Percentiles rank a stretch among this genome's conserved stretches.
These are phyloP conservation scores for Rhodamnia rubescens DNA, from an alignment of 345 rosid genomes.

Conservation along the genomic window DNA sequence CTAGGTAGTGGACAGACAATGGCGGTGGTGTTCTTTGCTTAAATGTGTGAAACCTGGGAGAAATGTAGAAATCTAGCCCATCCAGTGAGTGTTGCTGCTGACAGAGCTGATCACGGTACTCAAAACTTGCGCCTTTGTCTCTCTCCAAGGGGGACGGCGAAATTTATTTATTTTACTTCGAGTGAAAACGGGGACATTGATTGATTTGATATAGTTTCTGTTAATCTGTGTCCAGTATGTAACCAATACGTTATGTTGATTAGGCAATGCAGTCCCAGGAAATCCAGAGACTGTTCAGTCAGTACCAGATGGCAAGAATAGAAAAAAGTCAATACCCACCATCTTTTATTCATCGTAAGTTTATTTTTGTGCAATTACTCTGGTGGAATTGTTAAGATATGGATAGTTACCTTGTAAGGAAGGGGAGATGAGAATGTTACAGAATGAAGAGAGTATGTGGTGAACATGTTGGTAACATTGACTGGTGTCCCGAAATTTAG, in stretches of 20 bases:
- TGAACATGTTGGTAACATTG: not conserved
- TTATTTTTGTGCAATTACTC: not conserved
- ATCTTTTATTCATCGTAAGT: slow-evolving; percentile 80
- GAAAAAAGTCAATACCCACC: slow-evolving; percentile 46
- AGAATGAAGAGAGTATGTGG: not conserved
- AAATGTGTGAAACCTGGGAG: not conserved
- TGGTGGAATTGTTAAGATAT: not conserved
- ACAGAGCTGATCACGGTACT: not conserved
- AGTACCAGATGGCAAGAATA: slow-evolving; percentile 18
- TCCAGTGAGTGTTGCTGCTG: not conserved
- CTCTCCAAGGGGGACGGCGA: not conserved
- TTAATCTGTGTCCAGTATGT: not conserved
- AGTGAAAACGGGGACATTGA: not conserved
- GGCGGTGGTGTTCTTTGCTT: not conserved
- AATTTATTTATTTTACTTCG: not conserved
- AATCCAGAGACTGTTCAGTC: slow-evolving; percentile 24
- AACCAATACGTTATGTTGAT: not conserved
- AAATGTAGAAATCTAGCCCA: not conserved
- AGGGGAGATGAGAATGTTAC: not conserved
- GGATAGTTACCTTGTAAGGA: not conserved
- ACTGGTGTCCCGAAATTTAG: not conserved
- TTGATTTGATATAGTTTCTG: not conserved
- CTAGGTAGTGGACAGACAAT: not conserved
- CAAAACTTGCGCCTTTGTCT: not conserved
- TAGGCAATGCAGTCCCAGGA: slow-evolving; percentile 29